Base-by-base conservation (phyloP, 1,284 basidiomycete genomes). In the Puccinia coronata region DNA sequence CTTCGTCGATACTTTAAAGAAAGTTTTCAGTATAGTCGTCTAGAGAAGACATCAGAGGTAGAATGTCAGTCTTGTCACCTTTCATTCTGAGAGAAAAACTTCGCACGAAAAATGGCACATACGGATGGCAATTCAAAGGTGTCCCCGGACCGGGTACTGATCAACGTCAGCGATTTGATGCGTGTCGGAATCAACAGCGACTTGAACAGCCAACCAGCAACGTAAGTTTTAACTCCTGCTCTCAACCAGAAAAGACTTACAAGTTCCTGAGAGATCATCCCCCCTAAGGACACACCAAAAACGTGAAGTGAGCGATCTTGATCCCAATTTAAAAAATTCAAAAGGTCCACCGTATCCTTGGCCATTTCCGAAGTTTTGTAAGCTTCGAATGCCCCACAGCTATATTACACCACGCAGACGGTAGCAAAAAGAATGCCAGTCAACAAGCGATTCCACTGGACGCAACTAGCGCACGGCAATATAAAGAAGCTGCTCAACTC, bases 231-330 rank as follows among this genome's bases (percentile, higher is more conserved):
- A 34, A 31, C 28, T 71, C 20, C 6, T 34, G 31, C 36, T 53
- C 69, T 8, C 31, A 3, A 71, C 9, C 12, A 28, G 23, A 34
- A 36, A 31, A 23, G 11, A 71, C 49, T 53, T 39, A 79, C 76
- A 6, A 79, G 28, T 57, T 79, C 63, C 67, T 79, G 63, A 8
- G 92, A 90, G 81, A 94, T 93, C 93, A 94, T 94, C 23, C 94
- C 94, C 8, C 94, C 94, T 72, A 96, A 87, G 61, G 92, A 93
- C 16, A 92, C 87, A 0, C 94, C 93, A 20, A 94, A 91, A 25
- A 96, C 86, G 84, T 95, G 91, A 0, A 95, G 70, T 57, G 89
- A 89, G 11, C 88, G 88, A 53, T 89, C 74, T 43, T 83, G 41
- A 49, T 57, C 65, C 93, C 94, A 96, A 0, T 90, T 91, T 1